Evolutionary conservation across 345 rosid species (phyloP), one percentile per base, ranked within the genome.

Genomic region (Syzygium grande): DNA sequence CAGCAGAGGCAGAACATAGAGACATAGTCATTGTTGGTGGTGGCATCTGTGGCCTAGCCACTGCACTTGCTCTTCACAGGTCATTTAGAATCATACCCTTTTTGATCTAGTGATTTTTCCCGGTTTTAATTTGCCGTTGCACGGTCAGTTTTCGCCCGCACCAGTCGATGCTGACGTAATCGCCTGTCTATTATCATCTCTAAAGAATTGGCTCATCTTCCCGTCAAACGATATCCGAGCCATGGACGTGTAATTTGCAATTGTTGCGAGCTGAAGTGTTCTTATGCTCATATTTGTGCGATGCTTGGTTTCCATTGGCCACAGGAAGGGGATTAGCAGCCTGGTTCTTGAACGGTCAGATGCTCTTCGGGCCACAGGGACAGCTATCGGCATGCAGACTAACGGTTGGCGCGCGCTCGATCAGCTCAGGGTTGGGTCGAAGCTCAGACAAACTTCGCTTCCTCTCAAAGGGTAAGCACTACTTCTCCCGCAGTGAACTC

Each of bases 1-100:
- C 56, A 51, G 85, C 23, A n/a, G 85, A 51, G 56, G 56, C 85
- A 30, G 87, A 86, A 5, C 5, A 41, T 29, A 2, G 3, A 58
- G 87, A 61, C 25, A 61, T 86, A 15, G 87, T 59, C 5, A 86
- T 86, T 25, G 38, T 86, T 7, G 87, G 87, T 10, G 87, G 87
- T 23, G 87, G 89, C 38, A 89, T 89, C n/a, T 73, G 89, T 38
- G 89, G 89, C 34, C 90, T 89, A 54, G 89, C 89, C 21, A 87
- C 90, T 2, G 90, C 90, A 2, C 89, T 89, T 4, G 90, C 90
- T 78, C 87, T 89, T 58, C 89, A 87, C 87, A 88, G 90, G 90
- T 88, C 46, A 23, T 52, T 85, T 49, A 13, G 21, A 65, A 30
- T 65, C 55, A 25, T 29, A 41, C 59, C 52, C 65, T 41, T 73